Conservation (phyloP, 1,284 basidiomycete species). For the Cryptococcus sp. region DNA sequence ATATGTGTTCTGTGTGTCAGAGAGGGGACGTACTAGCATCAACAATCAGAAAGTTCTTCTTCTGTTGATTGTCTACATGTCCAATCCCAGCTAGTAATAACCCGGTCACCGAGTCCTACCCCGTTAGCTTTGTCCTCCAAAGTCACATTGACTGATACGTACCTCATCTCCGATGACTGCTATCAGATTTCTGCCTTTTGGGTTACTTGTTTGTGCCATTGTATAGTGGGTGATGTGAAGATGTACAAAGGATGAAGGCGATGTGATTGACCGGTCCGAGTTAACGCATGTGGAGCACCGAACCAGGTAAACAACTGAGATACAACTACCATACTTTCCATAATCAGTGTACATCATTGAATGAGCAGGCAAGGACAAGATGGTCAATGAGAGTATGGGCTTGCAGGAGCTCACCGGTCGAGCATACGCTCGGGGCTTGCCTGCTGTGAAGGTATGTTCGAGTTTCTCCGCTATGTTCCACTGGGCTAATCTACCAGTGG, state of each 20-base stretch:
- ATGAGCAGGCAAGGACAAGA: background rate
- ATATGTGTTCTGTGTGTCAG: background rate
- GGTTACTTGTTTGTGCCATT: constrained; percentile 34
- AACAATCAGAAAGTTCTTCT: constrained; percentile 94
- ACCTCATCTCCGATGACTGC: constrained; percentile 96
- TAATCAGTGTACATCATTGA: background rate
- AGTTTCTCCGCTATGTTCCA: background rate
- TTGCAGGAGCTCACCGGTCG: constrained; percentile 10
- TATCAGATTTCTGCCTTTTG: constrained; percentile 77
- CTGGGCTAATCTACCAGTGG: constrained; percentile 9
- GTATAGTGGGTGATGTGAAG: constrained; percentile 2
- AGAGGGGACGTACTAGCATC: constrained; percentile 65
- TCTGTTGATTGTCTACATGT: constrained; percentile 77
- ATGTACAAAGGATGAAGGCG: constrained; percentile 1
- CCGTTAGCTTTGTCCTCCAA: constrained; percentile 1
- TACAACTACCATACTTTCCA: background rate
- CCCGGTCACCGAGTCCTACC: constrained; percentile 91
- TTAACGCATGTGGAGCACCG: constrained; percentile 3
- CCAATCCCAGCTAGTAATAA: constrained; percentile 87
- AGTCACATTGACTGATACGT: constrained; percentile 17
- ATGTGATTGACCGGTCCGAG: background rate
- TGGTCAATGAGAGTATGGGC: constrained; percentile 10
- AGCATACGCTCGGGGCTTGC: constrained; percentile 16
- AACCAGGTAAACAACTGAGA: background rate
- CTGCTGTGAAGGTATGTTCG: constrained; percentile 10